These are phyloP conservation scores for Boletus reticulatus DNA, from an alignment of 768 basidiomycete genomes.

Conservation along the genomic window DNA sequence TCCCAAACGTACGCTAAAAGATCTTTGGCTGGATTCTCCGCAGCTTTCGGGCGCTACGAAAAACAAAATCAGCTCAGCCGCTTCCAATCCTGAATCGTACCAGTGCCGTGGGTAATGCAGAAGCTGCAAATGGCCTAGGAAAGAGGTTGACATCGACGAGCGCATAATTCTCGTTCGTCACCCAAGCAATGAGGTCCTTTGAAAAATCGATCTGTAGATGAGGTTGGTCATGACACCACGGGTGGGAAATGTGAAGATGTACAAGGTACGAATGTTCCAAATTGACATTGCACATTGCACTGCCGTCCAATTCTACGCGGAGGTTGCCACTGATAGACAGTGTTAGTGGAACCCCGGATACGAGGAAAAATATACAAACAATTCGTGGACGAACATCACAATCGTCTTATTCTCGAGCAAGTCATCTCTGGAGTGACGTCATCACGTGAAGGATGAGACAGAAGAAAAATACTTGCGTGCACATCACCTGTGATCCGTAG, in stretches of 20 bases:
- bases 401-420: constrained; percentile 75
- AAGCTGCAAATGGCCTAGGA: constrained; percentile 48
- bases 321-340: constrained; percentile 70
- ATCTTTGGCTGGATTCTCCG: constrained; percentile 49
- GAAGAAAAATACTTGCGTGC: constrained; percentile 66
- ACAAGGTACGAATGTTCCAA: constrained; percentile 87
- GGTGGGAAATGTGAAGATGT: constrained; percentile 8
- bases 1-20: constrained; percentile 91
- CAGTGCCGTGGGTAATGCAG: constrained; percentile 24
- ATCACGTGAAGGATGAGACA: background rate
- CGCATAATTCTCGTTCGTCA: constrained; percentile 59
- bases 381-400: constrained; percentile 91
- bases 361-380: constrained; percentile 51
- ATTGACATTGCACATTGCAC: constrained; percentile 66
- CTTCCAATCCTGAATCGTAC: constrained; percentile 26
- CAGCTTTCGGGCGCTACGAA: constrained; percentile 38
- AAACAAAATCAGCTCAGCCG: background rate
- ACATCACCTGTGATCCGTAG: constrained; percentile 82
- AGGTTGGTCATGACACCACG: background rate
- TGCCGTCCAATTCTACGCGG: constrained; percentile 76
- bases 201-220: constrained; percentile 80
- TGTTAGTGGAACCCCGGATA: background rate
- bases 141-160: constrained; percentile 87
- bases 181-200: constrained; percentile 77
- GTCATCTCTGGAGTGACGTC: constrained; percentile 52